A percentile compares a stretch with the other conserved stretches of the same genome.
Evolutionary conservation across 306 rosid genomes (phyloP).

Genomic region (Prinsepia uniflora): DNA sequence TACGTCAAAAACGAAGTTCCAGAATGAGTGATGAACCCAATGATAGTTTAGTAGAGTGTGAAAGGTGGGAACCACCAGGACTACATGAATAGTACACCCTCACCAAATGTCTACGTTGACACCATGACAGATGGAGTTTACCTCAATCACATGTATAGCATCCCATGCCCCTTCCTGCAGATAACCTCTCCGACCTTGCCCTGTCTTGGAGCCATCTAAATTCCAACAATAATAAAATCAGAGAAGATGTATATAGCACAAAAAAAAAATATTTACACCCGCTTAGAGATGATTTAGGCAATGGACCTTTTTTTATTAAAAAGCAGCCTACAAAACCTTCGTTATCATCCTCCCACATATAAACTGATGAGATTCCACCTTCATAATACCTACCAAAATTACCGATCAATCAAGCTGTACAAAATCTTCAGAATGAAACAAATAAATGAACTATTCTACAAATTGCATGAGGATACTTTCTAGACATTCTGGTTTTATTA

Average conservation of each 20-base stretch:
- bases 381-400: constrained; percentile 79
- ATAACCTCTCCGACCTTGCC: constrained; percentile 89
- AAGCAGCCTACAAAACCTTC: constrained; percentile 90
- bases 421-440: constrained; percentile 23
- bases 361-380: constrained; percentile 98
- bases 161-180: constrained; percentile 99
- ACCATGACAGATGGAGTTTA: constrained; percentile 25
- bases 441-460: constrained; percentile 3
- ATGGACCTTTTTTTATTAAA: constrained; percentile 80
- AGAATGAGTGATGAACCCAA: constrained; percentile 2
- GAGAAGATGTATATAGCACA: constrained; percentile 2
- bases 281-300: constrained; percentile 17
- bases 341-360: constrained; percentile 96
- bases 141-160: constrained; percentile 98
- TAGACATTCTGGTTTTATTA: constrained; percentile 9
- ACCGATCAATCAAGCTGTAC: constrained; percentile 45
- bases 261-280: constrained; percentile 13
- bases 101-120: constrained; percentile 1
- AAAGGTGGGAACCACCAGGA: constrained; percentile 8
- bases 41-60: not conserved
- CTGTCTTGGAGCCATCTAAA: constrained; percentile 94
- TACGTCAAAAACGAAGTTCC: constrained; percentile 24
- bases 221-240: constrained; percentile 28
- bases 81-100: constrained; percentile 1
- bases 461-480: constrained; percentile 7